Base-by-base conservation (phyloP, 2,329 filamentous ascomycete species). In the Onygenales sp. region DNA sequence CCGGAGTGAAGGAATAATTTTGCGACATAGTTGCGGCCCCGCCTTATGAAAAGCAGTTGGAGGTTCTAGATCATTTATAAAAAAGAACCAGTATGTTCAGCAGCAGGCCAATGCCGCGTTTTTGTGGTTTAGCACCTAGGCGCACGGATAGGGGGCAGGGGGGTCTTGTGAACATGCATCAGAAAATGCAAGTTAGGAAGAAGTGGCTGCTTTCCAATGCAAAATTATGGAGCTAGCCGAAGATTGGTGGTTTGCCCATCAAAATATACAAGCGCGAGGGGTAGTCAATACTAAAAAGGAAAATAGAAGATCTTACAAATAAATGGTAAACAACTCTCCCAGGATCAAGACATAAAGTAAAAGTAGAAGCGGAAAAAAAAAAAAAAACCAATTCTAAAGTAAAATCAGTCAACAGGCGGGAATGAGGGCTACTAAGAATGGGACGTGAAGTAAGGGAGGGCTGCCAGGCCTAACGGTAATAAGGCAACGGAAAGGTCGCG, bases 61-160 rank as follows among this genome's bases (percentile, higher is more conserved):
- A 46, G 37, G 50, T 44, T 55, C 53, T 49, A 50, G 53, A 50
- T 55, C 49, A 52, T 39, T 17, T 52, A 42, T 48, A 49, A 39
- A 34, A 34, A 45, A 9, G 37, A 43, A 45, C 33, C 11, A 42
- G 39, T 27, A 45, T 13, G 27, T 32, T 45, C n/a, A 36, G 21
- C 3, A 42, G 11, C 6, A 14, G 4, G 27, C 10, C n/a, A 34
- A 32, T 27, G 39, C 1, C 27, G 17, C 42, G 32, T 27, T 31
- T 11, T 39, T 37, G 33, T 36, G n/a, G 27, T 46, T 46, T 45
- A 14, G 39, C 33, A 31, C 45, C 17, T 39, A 10, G n/a, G 17
- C 6, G 34, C 21, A 34, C 14, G 13, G 21, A 42, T 33, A 50
- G 11, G 48, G 42, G 37, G 31, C 13, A 34, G 27, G 17, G 36